phyloP scores from a whole-genome alignment of 2,329 filamentous ascomycete genomes.

The Cytospora paraplurivora region DNA sequence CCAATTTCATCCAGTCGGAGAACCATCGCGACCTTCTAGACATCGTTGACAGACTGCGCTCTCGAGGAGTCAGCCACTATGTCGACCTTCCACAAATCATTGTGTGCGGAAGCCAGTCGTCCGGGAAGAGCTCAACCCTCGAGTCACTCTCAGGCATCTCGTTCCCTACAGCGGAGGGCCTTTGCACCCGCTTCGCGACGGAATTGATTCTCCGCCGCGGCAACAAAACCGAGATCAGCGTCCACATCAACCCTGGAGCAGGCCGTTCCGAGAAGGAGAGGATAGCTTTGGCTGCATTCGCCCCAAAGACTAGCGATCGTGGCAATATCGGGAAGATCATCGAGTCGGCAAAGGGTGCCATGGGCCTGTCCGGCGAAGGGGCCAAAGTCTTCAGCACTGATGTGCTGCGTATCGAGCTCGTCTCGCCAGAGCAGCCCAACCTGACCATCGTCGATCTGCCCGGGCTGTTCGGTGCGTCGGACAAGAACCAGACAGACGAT shows the following conservation, averaged over 20 bases:
- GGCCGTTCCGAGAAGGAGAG: constrained; percentile 35
- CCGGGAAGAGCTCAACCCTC: constrained; percentile 59
- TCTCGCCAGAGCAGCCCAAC: constrained; percentile 50
- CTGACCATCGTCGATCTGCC: constrained; percentile 63
- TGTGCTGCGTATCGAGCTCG: constrained; percentile 51
- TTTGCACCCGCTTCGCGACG: constrained; percentile 66
- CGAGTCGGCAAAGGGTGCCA: constrained; percentile 45
- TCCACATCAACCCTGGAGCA: constrained; percentile 42
- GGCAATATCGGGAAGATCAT: constrained; percentile 40
- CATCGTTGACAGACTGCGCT: constrained; percentile 38
- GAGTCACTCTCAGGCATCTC: constrained; percentile 61
- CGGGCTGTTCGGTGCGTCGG: constrained; percentile 54
- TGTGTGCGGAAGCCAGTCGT: constrained; percentile 56
- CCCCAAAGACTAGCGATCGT: constrained; percentile 26
- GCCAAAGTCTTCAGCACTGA: constrained; percentile 48
- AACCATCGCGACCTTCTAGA: constrained; percentile 38
- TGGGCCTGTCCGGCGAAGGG: constrained; percentile 48
- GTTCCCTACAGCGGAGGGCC: constrained; percentile 59
- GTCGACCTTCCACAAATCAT: constrained; percentile 43
- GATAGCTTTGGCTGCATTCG: constrained; percentile 35
- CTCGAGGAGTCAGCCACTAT: constrained; percentile 37
- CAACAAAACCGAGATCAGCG: constrained; percentile 37
- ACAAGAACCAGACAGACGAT: constrained; percentile 46
- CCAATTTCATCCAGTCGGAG: constrained; percentile 37
- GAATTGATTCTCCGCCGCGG: constrained; percentile 59